Percentiles rank a stretch among this genome's conserved stretches.
These are phyloP conservation scores for Scutellaria baicalensis DNA, from an alignment of 257 asterid species.

Conservation along the genomic window DNA sequence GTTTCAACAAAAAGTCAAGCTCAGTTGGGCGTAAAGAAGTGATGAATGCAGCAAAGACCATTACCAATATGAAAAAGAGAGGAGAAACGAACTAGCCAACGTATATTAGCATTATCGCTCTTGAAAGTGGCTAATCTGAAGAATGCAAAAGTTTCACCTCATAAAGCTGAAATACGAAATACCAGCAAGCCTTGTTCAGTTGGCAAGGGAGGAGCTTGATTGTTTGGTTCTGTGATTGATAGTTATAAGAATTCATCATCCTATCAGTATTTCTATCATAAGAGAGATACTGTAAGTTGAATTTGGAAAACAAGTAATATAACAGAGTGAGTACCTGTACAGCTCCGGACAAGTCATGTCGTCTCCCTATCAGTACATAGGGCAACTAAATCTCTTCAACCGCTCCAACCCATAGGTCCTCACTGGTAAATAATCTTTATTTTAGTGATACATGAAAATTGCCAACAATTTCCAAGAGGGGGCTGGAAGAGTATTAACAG, in stretches of 20 bases:
- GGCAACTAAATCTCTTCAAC: neutral
- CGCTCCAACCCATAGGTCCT: neutral
- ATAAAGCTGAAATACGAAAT: neutral
- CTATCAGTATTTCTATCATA: neutral
- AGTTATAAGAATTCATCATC: neutral
- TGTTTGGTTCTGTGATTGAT: slow-evolving; percentile 3
- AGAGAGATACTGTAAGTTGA: neutral
- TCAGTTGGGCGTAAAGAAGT: neutral
- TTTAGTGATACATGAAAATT: neutral
- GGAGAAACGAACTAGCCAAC: neutral
- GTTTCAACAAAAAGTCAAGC: neutral
- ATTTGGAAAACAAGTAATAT: neutral
- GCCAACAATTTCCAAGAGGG: neutral
- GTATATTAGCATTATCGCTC: neutral
- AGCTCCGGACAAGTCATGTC: slow-evolving; percentile 5
- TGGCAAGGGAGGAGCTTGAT: neutral
- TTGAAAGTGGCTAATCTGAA: neutral
- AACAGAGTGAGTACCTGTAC: slow-evolving; percentile 17
- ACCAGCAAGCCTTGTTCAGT: neutral
- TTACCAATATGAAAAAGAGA: neutral
- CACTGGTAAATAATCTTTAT: neutral
- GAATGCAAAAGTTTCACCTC: neutral
- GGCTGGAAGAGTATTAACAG: neutral
- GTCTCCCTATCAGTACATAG: neutral
- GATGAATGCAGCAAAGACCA: neutral